Evolutionary conservation across 352 stramenopile genomes (phyloP), one percentile per base, ranked within the genome.

Genomic region (Pythium periplocum): DNA sequence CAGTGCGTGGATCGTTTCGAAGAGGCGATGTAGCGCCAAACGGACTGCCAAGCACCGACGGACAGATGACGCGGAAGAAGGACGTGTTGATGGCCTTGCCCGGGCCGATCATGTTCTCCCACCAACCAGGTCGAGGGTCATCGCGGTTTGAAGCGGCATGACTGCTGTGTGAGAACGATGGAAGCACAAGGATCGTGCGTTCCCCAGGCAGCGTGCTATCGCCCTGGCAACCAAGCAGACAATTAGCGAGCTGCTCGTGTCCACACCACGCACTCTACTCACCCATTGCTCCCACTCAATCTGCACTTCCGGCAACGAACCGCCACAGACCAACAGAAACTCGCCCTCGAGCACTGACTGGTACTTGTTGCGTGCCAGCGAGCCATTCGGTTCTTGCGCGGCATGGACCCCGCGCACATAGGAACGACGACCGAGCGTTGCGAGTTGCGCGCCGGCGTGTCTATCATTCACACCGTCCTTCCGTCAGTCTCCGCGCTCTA

Each of bases 31-130:
- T 95, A 30, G 85, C 87, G 11, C 86, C 82, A 36, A 89, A 94
- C 12, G 86, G 86, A 56, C 83, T 94, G 39, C 86, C 86, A 44
- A 96, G 74, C 12, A 88, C 79, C 0, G 79, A 91, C 11, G 83
- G 75, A 45, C 81, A 93, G 51, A 95, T 93, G 36, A 96, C 85
- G 40, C 82, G 83, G 51, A 94, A 96, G 66, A 80, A 87, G 26
- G 86, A 92, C 57, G 83, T 95, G 67, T 93, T 91, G 65, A 95
- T 92, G 53, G 78, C 78, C 47, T 89, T 87, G 42, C 83, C 82
- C 5, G 83, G 84, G 26, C 86, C 86, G 33, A 96, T 78, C 74
- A 95, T 90, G 63, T 91, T 87, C 53, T 93, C 68, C 86, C 86
- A 96, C 86, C 86, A 96, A 6, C 84, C 86, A 0, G 83, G 79